A percentile compares a stretch with the other conserved stretches of the same genome.
Evolutionary conservation across 345 rosid genomes (phyloP).

Genomic region (Iberis pinnata): DNA sequence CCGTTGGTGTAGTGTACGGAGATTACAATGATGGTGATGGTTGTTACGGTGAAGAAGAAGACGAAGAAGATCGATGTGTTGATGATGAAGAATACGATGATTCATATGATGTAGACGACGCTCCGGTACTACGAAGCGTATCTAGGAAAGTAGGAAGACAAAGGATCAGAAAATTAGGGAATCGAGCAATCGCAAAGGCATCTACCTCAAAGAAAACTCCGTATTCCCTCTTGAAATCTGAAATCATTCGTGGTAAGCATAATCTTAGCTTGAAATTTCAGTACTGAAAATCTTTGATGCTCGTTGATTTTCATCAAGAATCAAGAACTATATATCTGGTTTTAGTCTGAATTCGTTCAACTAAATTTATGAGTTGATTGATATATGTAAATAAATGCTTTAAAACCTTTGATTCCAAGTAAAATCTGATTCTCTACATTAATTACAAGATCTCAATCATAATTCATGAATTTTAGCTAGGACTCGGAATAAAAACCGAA

Average conservation of each 20-base stretch:
- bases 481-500: too few relatives aligned
- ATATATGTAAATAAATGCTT: too few relatives aligned
- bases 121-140: too few relatives aligned
- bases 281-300: too few relatives aligned
- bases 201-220: constrained; percentile 31
- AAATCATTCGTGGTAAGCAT: constrained; percentile 37
- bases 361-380: too few relatives aligned
- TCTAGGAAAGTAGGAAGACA: constrained; percentile 36
- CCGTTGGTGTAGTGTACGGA: constrained; percentile 1
- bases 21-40: not conserved
- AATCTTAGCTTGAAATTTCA: constrained; percentile 35
- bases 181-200: constrained; percentile 36
- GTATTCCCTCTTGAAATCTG: constrained; percentile 31
- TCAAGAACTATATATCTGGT: not conserved
- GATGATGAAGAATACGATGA: constrained; percentile 30
- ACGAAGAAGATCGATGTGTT: constrained; percentile 27
- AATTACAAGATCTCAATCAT: too few relatives aligned
- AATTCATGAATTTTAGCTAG: too few relatives aligned
- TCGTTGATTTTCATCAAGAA: constrained; percentile 13
- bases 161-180: constrained; percentile 46
- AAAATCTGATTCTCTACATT: too few relatives aligned
- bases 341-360: too few relatives aligned
- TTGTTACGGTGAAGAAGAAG: constrained; percentile 1
- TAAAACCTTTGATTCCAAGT: too few relatives aligned
- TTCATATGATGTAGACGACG: constrained; percentile 42